These are phyloP conservation scores for Agarophyton chilense DNA, from an alignment of 23 red algal species.

Conservation along the genomic window DNA sequence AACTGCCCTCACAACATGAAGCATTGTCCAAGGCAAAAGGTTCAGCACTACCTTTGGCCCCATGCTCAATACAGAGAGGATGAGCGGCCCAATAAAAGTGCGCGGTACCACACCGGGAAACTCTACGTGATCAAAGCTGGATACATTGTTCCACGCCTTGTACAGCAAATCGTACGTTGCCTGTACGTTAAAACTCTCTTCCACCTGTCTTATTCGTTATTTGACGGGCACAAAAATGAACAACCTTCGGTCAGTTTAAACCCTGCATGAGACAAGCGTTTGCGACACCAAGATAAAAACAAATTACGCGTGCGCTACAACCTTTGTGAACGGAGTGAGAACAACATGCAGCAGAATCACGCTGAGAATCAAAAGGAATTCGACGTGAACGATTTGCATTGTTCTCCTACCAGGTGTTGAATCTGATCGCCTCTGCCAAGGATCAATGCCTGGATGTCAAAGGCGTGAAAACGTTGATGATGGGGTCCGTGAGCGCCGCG, in stretches of 20 bases:
- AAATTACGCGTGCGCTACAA: too few relatives aligned
- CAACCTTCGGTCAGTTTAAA: neutral
- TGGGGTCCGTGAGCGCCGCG: too few relatives aligned
- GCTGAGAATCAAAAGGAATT: conserved; percentile 6
- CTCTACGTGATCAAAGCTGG: conserved; percentile 80
- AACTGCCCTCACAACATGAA: conserved; percentile 1
- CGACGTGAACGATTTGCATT: neutral
- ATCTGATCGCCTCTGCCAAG: too few relatives aligned
- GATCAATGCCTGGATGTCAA: too few relatives aligned
- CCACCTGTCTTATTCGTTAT: conserved; percentile 56
- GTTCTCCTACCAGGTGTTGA: neutral
- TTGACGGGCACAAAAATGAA: neutral
- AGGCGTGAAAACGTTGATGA: too few relatives aligned
- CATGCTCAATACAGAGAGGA: conserved; percentile 22
- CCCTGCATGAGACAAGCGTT: neutral
- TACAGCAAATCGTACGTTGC: conserved; percentile 80
- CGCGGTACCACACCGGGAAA: conserved; percentile 87
- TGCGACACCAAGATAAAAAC: neutral
- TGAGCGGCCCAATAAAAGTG: conserved; percentile 61
- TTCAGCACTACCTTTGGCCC: neutral
- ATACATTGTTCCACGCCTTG: conserved; percentile 30
- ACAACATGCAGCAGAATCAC: conserved; percentile 60
- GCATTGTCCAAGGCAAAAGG: conserved; percentile 16
- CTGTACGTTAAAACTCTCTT: conserved; percentile 94
- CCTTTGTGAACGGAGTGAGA: conserved; percentile 74